phyloP scores from a whole-genome alignment of 306 rosid species.

The Boehmeria nivea region DNA sequence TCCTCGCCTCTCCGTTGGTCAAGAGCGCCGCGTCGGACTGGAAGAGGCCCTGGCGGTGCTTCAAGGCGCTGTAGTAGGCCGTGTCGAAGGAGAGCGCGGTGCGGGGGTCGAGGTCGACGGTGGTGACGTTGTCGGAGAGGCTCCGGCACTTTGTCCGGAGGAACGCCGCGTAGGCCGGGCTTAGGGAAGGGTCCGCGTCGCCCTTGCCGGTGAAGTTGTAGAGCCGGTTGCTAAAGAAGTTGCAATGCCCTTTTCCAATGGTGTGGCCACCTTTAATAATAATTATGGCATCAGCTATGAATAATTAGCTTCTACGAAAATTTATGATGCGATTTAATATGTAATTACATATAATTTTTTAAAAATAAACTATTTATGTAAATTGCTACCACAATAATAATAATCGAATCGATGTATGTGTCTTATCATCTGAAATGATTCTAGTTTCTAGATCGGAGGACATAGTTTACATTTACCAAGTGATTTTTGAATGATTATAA shows the following conservation, averaged over 20 bases:
- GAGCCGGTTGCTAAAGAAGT: constrained; percentile 22
- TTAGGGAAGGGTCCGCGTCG: constrained; percentile 27
- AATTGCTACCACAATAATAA: no score
- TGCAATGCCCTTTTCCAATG: constrained; percentile 34
- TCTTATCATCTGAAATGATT: no score
- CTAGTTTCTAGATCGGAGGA: no score
- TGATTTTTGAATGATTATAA: no score
- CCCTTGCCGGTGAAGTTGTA: constrained; percentile 40
- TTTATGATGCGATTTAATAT: no score
- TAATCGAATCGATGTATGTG: no score
- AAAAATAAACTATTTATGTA: no score
- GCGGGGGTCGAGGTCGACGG: constrained; percentile 42
- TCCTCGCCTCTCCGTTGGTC: constrained; percentile 15
- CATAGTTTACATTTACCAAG: no score
- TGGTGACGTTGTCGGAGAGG: constrained; percentile 16
- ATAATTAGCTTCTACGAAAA: no score
- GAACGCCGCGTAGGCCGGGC: constrained; percentile 10
- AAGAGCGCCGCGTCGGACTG: constrained; percentile 58
- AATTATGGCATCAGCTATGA: no score
- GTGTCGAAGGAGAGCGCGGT: constrained; percentile 32
- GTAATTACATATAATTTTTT: no score
- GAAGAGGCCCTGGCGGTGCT: constrained; percentile 48
- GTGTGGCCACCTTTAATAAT: constrained; percentile 27
- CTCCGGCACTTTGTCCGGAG: constrained; percentile 18
- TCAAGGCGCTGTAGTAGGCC: constrained; percentile 33